Base-by-base conservation (phyloP, 2,329 filamentous ascomycete genomes). In the Colletotrichum kahawae region DNA sequence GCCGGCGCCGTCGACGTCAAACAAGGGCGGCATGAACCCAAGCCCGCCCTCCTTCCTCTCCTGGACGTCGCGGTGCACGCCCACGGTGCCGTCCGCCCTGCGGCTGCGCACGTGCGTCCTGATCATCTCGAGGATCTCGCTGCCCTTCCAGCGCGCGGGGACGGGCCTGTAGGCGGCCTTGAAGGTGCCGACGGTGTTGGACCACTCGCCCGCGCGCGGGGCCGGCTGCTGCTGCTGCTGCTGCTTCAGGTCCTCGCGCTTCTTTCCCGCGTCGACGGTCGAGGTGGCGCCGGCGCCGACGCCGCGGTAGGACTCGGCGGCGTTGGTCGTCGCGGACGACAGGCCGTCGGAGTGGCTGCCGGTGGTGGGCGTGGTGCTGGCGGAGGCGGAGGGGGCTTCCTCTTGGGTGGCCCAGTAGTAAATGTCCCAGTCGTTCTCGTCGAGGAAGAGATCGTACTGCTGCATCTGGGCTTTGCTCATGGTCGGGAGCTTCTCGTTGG, bases 371-470 rank as follows among this genome's bases (percentile, higher is more conserved):
- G 71, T 57, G 75, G 78, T 31, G 78, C 79, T 65, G 77, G 86
- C 83, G 69, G 83, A 78, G n/a, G 90, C 90, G 2, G 88, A 86
- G 6, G 90, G 86, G 14, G 66, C 74, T 38, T 93, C 89, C 79
- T 95, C 92, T 85, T 99, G 97, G 18, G 97, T 99, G 5, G 95
- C 95, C 97, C 97, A 99, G 90, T 99, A 99, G 89, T 99, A 99
- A 77, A 99, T 98, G 84, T 99, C 97, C 97, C 97, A 99, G 87
- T 99, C 97, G 85, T 99, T 99, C 87, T 99, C 97, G 85, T 99
- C 97, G 71, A 99, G 92, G 88, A 99, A 97, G 33, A 90, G 88
- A 84, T 98, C 96, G 87, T 97, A 98, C 85, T 98, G 92, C 79
- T 91, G 85, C 79, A 98, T 92, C 82, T 97, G 94, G 66, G 88